Conservation (phyloP, 495 filamentous ascomycete species). For the Talaromyces proteolyticus region DNA sequence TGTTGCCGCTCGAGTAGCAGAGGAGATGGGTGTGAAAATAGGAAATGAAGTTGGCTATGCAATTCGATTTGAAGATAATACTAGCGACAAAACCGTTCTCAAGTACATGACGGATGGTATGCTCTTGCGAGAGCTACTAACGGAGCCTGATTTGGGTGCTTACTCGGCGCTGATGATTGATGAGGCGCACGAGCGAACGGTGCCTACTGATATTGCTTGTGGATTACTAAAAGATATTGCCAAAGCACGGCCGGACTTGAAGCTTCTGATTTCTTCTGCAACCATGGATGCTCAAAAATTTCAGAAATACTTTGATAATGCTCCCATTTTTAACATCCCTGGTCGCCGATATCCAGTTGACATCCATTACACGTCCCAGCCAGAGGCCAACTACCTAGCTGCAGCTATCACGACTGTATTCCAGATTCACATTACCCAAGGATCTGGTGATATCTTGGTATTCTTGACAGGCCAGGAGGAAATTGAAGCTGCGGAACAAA, state of each 20-base stretch:
- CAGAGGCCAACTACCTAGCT: slow-evolving; percentile 90
- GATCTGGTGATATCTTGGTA: slow-evolving; percentile 82
- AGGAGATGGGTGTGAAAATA: slow-evolving; percentile 87
- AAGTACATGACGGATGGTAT: slow-evolving; percentile 99
- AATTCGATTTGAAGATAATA: slow-evolving; percentile 93
- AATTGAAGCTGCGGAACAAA: slow-evolving; percentile 78
- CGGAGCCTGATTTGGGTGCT: slow-evolving; percentile 77
- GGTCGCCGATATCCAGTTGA: slow-evolving; percentile 88
- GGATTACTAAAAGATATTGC: slow-evolving; percentile 91
- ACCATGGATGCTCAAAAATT: slow-evolving; percentile 96
- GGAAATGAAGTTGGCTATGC: slow-evolving; percentile 94
- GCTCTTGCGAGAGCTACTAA: slow-evolving; percentile 86
- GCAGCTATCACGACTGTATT: slow-evolving; percentile 92
- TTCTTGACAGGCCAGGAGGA: slow-evolving; percentile 90
- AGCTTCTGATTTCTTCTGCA: slow-evolving; percentile 88
- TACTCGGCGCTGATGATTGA: slow-evolving; percentile 95
- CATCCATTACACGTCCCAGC: slow-evolving; percentile 86
- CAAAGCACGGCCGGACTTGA: slow-evolving; percentile 78
- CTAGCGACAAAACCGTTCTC: slow-evolving; percentile 84
- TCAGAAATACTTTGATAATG: slow-evolving; percentile 86
- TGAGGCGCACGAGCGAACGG: slow-evolving; percentile 91
- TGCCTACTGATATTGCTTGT: slow-evolving; percentile 87
- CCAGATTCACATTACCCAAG: slow-evolving; percentile 89
- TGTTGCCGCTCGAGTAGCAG: slow-evolving; percentile 88
- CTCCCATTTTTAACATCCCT: slow-evolving; percentile 94